phyloP scores from a whole-genome alignment of 208 protist genomes.

The Leishmania braziliensis region DNA sequence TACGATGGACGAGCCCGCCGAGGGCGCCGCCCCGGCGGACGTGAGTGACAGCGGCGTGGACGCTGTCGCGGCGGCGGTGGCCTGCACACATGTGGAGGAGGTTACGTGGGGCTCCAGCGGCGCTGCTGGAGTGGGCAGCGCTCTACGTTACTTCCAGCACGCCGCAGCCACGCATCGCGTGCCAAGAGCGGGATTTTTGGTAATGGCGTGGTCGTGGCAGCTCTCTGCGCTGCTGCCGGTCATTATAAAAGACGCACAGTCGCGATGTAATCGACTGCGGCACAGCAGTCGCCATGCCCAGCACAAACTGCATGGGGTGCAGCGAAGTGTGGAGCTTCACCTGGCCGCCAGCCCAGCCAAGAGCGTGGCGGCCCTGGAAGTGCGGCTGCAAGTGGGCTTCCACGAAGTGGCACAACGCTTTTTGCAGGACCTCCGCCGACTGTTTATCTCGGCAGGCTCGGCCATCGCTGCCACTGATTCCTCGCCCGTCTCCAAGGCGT shows the following conservation, averaged over 20 bases:
- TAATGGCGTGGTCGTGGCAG: constrained; percentile 71
- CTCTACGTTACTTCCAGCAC: constrained; percentile 50
- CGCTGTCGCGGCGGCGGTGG: constrained; percentile 1
- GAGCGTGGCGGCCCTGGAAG: constrained; percentile 22
- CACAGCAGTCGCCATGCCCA: constrained; percentile 12
- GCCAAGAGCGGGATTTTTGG: constrained; percentile 37
- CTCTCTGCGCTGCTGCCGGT: constrained; percentile 39
- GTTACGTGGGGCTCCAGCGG: constrained; percentile 59
- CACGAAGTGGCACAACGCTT: constrained; percentile 35
- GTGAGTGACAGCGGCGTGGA: not conserved
- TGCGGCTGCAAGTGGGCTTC: constrained; percentile 41
- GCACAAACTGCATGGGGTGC: constrained; percentile 13
- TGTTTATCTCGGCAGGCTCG: constrained; percentile 27
- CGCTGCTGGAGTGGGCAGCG: constrained; percentile 33
- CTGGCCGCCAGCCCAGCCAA: constrained; percentile 17
- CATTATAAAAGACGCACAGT: constrained; percentile 10
- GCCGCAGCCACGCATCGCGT: constrained; percentile 34
- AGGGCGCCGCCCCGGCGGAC: not conserved
- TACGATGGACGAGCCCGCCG: not conserved
- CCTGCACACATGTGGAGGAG: constrained; percentile 39
- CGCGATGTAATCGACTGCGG: constrained; percentile 15
- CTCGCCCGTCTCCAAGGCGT: not conserved
- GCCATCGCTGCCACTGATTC: not conserved
- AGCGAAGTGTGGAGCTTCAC: constrained; percentile 33
- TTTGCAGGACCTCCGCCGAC: constrained; percentile 42